phyloP scores from a whole-genome alignment of 192 early-diverging fungal genomes.

The Umbelopsis isabellina region DNA sequence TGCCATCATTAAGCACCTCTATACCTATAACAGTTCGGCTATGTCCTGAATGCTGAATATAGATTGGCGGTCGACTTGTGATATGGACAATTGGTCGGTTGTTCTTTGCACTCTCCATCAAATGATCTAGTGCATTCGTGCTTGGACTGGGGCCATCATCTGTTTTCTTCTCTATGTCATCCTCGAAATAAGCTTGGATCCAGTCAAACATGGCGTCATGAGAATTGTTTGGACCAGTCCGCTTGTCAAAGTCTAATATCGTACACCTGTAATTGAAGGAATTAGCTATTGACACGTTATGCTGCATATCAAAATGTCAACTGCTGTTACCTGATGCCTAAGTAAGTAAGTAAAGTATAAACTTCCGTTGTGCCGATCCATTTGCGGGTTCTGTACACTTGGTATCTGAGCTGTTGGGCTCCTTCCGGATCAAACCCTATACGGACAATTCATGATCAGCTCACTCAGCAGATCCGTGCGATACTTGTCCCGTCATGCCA shows the following conservation, averaged over 20 bases:
- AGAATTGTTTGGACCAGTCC: constrained; percentile 53
- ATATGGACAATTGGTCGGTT: constrained; percentile 30
- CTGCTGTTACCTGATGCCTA: constrained; percentile 50
- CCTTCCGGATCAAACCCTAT: constrained; percentile 62
- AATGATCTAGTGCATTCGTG: not conserved
- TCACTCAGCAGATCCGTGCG: not conserved
- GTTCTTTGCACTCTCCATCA: constrained; percentile 10
- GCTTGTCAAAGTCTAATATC: constrained; percentile 68
- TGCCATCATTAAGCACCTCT: constrained; percentile 44
- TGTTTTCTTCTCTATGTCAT: constrained; percentile 13
- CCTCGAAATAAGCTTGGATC: constrained; percentile 60
- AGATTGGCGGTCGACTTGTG: constrained; percentile 62
- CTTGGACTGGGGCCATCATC: not conserved
- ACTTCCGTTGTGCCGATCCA: constrained; percentile 80
- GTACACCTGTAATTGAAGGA: constrained; percentile 31
- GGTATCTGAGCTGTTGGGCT: constrained; percentile 54
- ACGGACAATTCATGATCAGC: not conserved
- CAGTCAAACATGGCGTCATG: constrained; percentile 61
- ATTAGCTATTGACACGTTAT: not conserved
- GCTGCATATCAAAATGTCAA: not conserved
- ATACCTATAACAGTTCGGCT: constrained; percentile 68
- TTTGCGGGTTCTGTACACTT: constrained; percentile 56
- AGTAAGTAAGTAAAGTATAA: constrained; percentile 58
- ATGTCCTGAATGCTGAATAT: constrained; percentile 75
- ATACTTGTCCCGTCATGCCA: not conserved